Conservation (phyloP, 1,284 basidiomycete genomes). For the Moesziomyces antarcticus region DNA sequence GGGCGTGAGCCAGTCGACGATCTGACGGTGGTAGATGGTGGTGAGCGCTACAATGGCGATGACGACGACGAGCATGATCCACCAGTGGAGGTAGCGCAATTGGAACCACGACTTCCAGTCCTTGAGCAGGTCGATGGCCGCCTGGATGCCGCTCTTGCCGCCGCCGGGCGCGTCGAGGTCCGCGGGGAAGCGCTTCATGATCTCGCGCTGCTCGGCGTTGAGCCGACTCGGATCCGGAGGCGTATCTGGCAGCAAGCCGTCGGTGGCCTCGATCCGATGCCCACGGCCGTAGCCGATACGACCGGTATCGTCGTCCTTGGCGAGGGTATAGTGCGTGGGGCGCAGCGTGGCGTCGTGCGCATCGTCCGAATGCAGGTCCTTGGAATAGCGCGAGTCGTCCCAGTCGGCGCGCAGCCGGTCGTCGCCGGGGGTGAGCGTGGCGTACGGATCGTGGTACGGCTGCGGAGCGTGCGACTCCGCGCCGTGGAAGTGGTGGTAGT, state of each 20-base stretch:
- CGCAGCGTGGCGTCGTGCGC: constrained; percentile 13
- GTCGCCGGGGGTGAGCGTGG: constrained; percentile 4
- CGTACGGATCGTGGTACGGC: constrained; percentile 40
- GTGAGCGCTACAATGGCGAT: constrained; percentile 74
- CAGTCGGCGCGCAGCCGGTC: constrained; percentile 8
- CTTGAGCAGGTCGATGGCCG: constrained; percentile 28
- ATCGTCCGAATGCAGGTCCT: constrained; percentile 19
- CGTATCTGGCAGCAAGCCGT: constrained; percentile 43
- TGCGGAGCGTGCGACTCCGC: constrained; percentile 5
- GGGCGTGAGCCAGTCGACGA: constrained; percentile 76
- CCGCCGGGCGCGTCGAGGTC: constrained; percentile 58
- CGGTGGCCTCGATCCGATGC: constrained; percentile 29
- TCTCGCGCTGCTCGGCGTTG: constrained; percentile 51
- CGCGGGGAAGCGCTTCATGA: constrained; percentile 57
- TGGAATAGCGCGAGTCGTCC: constrained; percentile 11
- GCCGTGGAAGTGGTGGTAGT: constrained; percentile 29
- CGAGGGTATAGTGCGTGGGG: constrained; percentile 13
- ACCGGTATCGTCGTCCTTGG: constrained; percentile 22
- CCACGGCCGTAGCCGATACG: constrained; percentile 22
- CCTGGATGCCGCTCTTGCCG: constrained; percentile 36
- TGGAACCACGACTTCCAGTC: constrained; percentile 53
- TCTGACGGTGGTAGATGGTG: constrained; percentile 76
- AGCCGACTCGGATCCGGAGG: constrained; percentile 40
- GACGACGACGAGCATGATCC: constrained; percentile 67
- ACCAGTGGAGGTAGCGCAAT: constrained; percentile 69